Conservation (phyloP, 495 filamentous ascomycete genomes). For the Mycothermus thermophilus region DNA sequence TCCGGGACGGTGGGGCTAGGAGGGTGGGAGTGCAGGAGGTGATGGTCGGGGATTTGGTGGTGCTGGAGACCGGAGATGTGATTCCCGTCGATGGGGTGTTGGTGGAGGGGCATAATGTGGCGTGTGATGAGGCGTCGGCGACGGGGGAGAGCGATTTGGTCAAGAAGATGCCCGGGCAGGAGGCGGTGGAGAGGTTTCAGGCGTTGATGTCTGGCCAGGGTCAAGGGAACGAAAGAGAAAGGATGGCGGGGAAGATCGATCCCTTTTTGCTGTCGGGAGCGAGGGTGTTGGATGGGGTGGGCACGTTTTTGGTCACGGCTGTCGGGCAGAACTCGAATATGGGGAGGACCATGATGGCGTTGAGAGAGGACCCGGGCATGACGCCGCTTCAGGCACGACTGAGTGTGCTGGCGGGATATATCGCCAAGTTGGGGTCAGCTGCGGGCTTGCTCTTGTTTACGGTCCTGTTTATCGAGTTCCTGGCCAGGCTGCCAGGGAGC, state of each 20-base stretch:
- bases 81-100: constrained; percentile 57
- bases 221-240: too few relatives aligned
- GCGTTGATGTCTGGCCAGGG: constrained; percentile 45
- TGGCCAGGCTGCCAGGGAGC: constrained; percentile 43
- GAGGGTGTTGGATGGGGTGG: constrained; percentile 79
- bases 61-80: constrained; percentile 55
- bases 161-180: constrained; percentile 49
- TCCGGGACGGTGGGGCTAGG: constrained; percentile 55
- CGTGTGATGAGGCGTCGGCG: constrained; percentile 64
- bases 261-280: constrained; percentile 81
- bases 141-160: constrained; percentile 72
- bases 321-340: constrained; percentile 66
- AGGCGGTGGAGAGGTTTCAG: constrained; percentile 55
- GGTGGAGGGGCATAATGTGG: constrained; percentile 52
- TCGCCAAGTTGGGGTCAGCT: constrained; percentile 60
- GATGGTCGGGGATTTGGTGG: constrained; percentile 54
- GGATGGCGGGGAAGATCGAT: constrained; percentile 63
- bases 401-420: constrained; percentile 62
- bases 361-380: constrained; percentile 69
- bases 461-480: constrained; percentile 75
- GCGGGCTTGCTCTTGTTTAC: constrained; percentile 56
- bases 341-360: constrained; percentile 80
- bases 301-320: constrained; percentile 66
- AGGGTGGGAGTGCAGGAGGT: constrained; percentile 54
- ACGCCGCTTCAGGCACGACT: constrained; percentile 79